Conservation (phyloP, 768 basidiomycete genomes). For the Lentinula sp. region DNA sequence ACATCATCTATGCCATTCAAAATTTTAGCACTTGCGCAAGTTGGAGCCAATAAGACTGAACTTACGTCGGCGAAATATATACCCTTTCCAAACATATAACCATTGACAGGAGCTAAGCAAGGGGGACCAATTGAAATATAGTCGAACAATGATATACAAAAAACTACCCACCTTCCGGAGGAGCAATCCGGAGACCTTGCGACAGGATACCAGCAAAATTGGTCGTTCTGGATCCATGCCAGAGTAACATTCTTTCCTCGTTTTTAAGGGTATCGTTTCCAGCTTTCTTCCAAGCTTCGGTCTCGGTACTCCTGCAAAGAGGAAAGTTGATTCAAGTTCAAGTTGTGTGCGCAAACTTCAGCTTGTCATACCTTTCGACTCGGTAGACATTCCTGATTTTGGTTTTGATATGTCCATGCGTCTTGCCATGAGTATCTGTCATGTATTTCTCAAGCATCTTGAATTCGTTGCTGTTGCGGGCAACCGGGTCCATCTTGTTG, state of each 20-base stretch:
- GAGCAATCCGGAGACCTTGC: constrained; percentile 59
- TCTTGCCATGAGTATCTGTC: constrained; percentile 49
- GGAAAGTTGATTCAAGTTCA: not conserved
- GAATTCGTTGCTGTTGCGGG: constrained; percentile 36
- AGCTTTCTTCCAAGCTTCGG: constrained; percentile 34
- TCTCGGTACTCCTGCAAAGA: constrained; percentile 18
- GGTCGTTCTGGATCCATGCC: constrained; percentile 60
- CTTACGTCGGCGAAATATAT: constrained; percentile 60
- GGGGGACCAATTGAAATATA: not conserved
- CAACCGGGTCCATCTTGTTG: constrained; percentile 44
- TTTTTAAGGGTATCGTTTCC: constrained; percentile 35
- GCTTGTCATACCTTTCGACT: constrained; percentile 40
- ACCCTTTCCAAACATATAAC: constrained; percentile 66
- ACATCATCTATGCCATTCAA: constrained; percentile 44
- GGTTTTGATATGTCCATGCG: constrained; percentile 41
- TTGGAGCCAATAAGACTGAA: not conserved
- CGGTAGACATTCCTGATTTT: constrained; percentile 42
- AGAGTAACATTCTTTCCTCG: constrained; percentile 51
- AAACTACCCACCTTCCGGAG: constrained; percentile 44
- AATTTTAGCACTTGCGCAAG: not conserved
- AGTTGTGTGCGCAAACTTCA: not conserved
- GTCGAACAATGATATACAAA: not conserved
- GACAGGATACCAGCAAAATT: constrained; percentile 61
- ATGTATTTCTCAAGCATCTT: constrained; percentile 39
- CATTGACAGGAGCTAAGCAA: constrained; percentile 39